Evolutionary conservation across 441 rosid species (phyloP), one percentile per base, ranked within the genome.

Genomic region (Pelargonium australe): DNA sequence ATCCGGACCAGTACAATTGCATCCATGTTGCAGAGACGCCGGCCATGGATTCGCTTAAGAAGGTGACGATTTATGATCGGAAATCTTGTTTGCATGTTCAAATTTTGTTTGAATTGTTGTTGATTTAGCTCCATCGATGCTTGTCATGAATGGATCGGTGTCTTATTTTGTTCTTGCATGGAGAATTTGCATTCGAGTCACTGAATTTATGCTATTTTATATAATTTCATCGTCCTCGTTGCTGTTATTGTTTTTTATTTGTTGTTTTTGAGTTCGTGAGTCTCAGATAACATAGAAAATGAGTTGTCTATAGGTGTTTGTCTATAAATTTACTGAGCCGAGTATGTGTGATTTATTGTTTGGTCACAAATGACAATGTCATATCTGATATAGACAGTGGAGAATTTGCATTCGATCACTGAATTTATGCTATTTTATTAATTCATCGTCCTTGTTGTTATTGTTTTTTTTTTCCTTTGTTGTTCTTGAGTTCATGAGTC

Each of bases 21-120:
- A 94, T 94, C 82, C 94, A 91, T 72, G 83, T 85, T 55, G 97
- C 97, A 37, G 84, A 89, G 10, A 94, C 98, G 11, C 96, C 95
- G 16, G 76, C 87, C 80, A 94, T 94, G 99, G 96, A 94, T 75
- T 89, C 95, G 51, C 89, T 94, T 71, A 94, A 94, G 76, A 61
- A 79, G 85, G 99, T 91, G 67, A 17, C 58, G 58, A 14, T 51
- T 17, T 51, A 14, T 51, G 58, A 51, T 51, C 58, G 7, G 7
- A 17, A 13, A 5, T 4, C 58, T 51, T 51, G 58, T 51, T 51
- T 51, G 16, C 13, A 9, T 45, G 51, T 7, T 10, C 13, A 45
- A 13, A 45, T 45, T 13, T 45, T 2, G 13, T 45, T 45, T 45
- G 13, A 13, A 7, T 45, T 45, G 13, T 51, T 51, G 16, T 51